These are phyloP conservation scores for Cystofilobasidium macerans DNA, from an alignment of 768 basidiomycete genomes.

Conservation along the genomic window DNA sequence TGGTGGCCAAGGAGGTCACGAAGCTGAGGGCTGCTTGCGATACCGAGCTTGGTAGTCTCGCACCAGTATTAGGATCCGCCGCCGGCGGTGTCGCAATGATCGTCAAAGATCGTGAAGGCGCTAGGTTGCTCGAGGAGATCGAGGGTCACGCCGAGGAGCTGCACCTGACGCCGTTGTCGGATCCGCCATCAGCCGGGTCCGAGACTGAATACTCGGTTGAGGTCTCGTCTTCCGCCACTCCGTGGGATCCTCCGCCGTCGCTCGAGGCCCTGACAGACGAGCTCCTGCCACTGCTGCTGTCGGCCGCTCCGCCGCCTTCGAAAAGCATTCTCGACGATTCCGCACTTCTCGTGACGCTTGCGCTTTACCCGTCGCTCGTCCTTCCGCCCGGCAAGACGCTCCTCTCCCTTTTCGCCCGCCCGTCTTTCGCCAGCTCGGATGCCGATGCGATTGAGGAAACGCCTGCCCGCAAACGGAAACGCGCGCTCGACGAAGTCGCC, in stretches of 20 bases:
- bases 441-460: neutral
- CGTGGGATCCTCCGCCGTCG: neutral
- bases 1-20: neutral
- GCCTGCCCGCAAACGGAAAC: conserved; percentile 12
- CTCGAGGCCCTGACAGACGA: neutral
- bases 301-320: neutral
- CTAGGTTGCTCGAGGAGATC: neutral
- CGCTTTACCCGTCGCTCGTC: conserved; percentile 11
- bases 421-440: neutral
- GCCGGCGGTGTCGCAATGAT: neutral
- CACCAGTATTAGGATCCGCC: neutral
- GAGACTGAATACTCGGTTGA: too few relatives aligned
- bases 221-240: too few relatives aligned
- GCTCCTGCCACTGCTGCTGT: neutral
- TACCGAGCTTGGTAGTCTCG: neutral
- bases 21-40: neutral
- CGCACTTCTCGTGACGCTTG: conserved; percentile 14
- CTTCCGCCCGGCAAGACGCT: conserved; percentile 23
- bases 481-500: neutral
- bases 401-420: neutral
- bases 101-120: neutral
- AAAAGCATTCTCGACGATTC: neutral
- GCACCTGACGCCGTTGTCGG: neutral
- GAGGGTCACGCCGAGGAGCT: neutral
- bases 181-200: too few relatives aligned